Evolutionary conservation across 108 stramenopile species (phyloP).

Genomic region (Poteriospumella lacustris): DNA sequence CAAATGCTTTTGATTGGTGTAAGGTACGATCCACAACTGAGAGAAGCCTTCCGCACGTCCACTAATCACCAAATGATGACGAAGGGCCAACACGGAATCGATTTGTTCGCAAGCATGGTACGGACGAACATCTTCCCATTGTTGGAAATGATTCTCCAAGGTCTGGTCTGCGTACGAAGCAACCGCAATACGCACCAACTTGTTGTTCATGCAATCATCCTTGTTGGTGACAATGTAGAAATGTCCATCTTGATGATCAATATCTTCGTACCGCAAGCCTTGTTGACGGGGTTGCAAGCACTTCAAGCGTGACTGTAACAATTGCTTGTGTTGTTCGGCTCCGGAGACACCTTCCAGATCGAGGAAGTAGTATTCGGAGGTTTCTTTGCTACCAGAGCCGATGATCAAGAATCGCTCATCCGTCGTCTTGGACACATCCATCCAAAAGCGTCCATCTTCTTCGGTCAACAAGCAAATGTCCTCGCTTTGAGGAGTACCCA

Average conservation of each 20-base stretch:
- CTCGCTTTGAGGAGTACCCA: constrained; percentile 47
- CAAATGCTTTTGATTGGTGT: background rate
- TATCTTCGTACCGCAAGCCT: constrained; percentile 37
- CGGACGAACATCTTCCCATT: constrained; percentile 51
- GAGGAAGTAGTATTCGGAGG: constrained; percentile 68
- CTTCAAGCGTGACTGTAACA: background rate
- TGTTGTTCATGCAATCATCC: constrained; percentile 50
- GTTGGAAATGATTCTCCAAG: background rate
- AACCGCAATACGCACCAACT: constrained; percentile 36
- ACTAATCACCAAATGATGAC: constrained; percentile 66
- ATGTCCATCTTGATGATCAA: constrained; percentile 45
- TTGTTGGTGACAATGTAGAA: constrained; percentile 57
- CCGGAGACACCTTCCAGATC: constrained; percentile 28
- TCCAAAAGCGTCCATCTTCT: constrained; percentile 53
- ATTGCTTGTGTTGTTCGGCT: background rate
- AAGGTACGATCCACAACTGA: constrained; percentile 45
- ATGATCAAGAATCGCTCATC: constrained; percentile 44
- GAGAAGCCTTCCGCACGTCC: constrained; percentile 46
- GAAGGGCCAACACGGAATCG: constrained; percentile 58
- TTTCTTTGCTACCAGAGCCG: constrained; percentile 57
- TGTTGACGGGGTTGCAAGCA: constrained; percentile 20
- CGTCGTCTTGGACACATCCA: constrained; percentile 44
- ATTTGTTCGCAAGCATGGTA: constrained; percentile 39
- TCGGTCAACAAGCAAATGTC: constrained; percentile 78
- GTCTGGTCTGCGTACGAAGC: constrained; percentile 29